A percentile compares a stretch with the other conserved stretches of the same genome.
Conservation (phyloP, 768 basidiomycete genomes). For the Suillus alpinus region DNA sequence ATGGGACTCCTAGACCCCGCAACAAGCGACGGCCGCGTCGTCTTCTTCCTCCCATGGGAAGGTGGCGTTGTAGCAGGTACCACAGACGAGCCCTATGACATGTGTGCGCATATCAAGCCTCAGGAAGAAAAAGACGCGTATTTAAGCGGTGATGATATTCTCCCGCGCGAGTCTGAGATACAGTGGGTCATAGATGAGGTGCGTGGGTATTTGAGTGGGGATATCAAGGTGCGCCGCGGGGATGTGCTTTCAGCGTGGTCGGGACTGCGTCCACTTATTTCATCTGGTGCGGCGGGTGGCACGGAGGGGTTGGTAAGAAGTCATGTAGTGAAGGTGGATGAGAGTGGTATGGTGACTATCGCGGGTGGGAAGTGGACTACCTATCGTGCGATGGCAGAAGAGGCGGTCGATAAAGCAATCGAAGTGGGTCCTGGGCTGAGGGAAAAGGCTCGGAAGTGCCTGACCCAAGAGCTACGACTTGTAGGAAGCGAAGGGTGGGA, state of each 20-base stretch:
- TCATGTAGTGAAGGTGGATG: constrained; percentile 85
- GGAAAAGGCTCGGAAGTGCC: constrained; percentile 56
- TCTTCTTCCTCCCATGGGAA: constrained; percentile 99
- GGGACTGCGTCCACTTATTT: constrained; percentile 86
- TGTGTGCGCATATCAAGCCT: constrained; percentile 38
- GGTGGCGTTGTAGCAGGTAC: constrained; percentile 97
- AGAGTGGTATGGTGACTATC: constrained; percentile 85
- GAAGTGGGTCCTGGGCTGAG: constrained; percentile 65
- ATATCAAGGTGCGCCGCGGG: constrained; percentile 90
- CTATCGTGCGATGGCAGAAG: constrained; percentile 93
- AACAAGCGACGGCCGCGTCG: constrained; percentile 94
- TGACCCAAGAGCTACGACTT: constrained; percentile 78
- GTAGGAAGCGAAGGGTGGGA: constrained; percentile 95
- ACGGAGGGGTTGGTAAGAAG: constrained; percentile 91
- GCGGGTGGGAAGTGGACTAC: constrained; percentile 99
- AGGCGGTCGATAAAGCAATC: constrained; percentile 87
- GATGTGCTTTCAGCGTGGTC: constrained; percentile 97
- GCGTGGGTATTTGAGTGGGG: constrained; percentile 80
- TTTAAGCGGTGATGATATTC: constrained; percentile 52
- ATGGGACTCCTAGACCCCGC: constrained; percentile 96
- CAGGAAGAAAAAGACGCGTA: neutral
- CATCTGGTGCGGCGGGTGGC: constrained; percentile 75
- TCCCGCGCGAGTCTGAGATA: constrained; percentile 90
- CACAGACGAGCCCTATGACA: constrained; percentile 79
- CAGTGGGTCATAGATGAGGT: constrained; percentile 97